Evolutionary conservation across 768 basidiomycete species (phyloP).

Genomic region (Rhodocollybia butyracea): DNA sequence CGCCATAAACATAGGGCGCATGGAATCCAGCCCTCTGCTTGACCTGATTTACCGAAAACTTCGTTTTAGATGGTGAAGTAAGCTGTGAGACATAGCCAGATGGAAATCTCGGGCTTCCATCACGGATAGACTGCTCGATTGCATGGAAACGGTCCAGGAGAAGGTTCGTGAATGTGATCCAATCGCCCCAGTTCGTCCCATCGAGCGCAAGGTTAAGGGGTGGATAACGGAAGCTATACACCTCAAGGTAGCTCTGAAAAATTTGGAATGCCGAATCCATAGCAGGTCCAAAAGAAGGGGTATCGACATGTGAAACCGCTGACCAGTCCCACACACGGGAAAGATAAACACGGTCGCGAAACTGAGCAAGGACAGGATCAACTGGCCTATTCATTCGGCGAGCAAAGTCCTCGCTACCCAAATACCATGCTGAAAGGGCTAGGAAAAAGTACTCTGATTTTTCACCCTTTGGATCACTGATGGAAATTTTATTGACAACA

Average conservation of each 20-base stretch:
- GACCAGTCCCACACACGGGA: not conserved
- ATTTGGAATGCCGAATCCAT: not conserved
- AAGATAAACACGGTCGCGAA: not conserved
- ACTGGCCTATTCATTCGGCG: too few relatives aligned
- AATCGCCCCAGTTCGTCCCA: not conserved
- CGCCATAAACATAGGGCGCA: too few relatives aligned
- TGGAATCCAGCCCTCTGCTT: too few relatives aligned
- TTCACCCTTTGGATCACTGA: not conserved
- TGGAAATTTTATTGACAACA: not conserved
- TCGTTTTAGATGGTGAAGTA: too few relatives aligned
- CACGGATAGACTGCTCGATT: not conserved
- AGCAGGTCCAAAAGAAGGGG: not conserved
- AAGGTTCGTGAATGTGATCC: not conserved
- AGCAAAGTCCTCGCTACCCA: too few relatives aligned
- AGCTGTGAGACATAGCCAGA: too few relatives aligned
- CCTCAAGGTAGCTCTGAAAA: not conserved
- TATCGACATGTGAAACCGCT: too few relatives aligned
- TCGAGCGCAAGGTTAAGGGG: too few relatives aligned
- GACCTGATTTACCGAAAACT: too few relatives aligned
- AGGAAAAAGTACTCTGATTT: not conserved
- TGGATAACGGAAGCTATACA: too few relatives aligned
- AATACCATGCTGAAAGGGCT: not conserved
- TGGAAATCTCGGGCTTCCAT: not conserved
- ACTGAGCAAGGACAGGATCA: not conserved
- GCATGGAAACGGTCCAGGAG: not conserved